Evolutionary conservation across 2,329 filamentous ascomycete genomes (phyloP).

Genomic region (Colletotrichum chlorophyti): DNA sequence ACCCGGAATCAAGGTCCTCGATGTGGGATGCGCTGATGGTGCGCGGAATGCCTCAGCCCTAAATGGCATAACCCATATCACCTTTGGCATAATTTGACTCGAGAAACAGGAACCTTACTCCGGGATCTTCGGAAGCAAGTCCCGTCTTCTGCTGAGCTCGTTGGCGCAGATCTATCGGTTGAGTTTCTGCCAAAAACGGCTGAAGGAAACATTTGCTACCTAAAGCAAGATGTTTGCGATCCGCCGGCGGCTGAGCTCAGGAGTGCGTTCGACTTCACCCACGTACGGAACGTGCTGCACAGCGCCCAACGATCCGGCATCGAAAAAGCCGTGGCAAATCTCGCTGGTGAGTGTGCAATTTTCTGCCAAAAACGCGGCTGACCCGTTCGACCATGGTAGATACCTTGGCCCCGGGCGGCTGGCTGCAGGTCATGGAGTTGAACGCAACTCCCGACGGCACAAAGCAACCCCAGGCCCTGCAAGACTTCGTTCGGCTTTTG

Average conservation of each 20-base stretch:
- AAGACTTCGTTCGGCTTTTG: slow-evolving; percentile 8
- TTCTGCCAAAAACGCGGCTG: too few species aligned
- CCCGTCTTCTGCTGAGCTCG: slow-evolving; percentile 24
- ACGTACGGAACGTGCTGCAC: slow-evolving; percentile 22
- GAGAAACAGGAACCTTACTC: slow-evolving; percentile 21
- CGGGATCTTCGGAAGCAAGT: slow-evolving; percentile 28
- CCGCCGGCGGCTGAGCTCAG: slow-evolving; percentile 2
- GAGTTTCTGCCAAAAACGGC: slow-evolving; percentile 17
- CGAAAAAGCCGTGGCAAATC: slow-evolving; percentile 3
- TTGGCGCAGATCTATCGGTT: slow-evolving; percentile 24
- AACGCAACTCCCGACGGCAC: neutral
- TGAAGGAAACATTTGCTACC: slow-evolving; percentile 25
- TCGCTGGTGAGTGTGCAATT: slow-evolving; percentile 6
- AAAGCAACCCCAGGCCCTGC: neutral
- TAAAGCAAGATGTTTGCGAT: slow-evolving; percentile 19
- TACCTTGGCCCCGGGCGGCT: slow-evolving; percentile 23
- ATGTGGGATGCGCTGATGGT: slow-evolving; percentile 31
- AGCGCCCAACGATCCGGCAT: slow-evolving; percentile 9
- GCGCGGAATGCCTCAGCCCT: neutral
- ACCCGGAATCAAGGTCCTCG: slow-evolving; percentile 18
- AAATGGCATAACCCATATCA: neutral
- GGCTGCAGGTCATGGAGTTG: slow-evolving; percentile 25
- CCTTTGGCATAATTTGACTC: neutral
- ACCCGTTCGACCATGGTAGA: too few species aligned
- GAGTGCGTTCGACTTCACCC: slow-evolving; percentile 16